These are phyloP conservation scores for Psilocybe sp. DNA, from an alignment of 768 basidiomycete species.

Conservation along the genomic window DNA sequence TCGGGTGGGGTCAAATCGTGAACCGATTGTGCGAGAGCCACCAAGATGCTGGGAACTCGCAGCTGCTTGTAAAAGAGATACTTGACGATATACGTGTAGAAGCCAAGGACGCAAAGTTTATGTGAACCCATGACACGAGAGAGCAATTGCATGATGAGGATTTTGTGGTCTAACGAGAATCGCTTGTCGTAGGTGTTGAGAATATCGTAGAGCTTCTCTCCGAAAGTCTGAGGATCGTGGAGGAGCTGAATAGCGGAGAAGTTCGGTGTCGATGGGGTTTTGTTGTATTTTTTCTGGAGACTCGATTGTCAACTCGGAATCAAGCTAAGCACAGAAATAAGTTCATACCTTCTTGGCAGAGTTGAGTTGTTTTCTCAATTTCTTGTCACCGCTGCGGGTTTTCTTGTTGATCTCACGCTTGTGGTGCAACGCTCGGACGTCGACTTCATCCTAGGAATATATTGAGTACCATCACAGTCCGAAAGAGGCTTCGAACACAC, in stretches of 20 bases:
- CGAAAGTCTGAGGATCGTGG: slow-evolving; percentile 93
- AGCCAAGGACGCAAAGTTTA: slow-evolving; percentile 88
- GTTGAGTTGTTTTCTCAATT: slow-evolving; percentile 71
- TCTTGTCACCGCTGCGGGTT: slow-evolving; percentile 78
- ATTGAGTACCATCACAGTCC: background rate
- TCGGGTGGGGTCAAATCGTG: slow-evolving; percentile 96
- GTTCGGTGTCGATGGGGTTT: slow-evolving; percentile 46
- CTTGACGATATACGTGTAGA: slow-evolving; percentile 95
- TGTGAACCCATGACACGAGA: slow-evolving; percentile 91
- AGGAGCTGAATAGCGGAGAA: slow-evolving; percentile 92
- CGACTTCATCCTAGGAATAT: slow-evolving; percentile 42
- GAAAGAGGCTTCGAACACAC: slow-evolving; percentile 41
- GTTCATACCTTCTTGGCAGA: slow-evolving; percentile 64
- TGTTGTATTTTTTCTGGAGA: slow-evolving; percentile 32
- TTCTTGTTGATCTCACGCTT: slow-evolving; percentile 93
- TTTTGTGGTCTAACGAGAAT: slow-evolving; percentile 96
- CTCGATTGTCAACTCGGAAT: background rate
- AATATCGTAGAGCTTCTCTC: slow-evolving; percentile 87
- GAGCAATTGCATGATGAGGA: slow-evolving; percentile 94
- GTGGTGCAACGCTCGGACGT: slow-evolving; percentile 77
- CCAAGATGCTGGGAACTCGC: slow-evolving; percentile 89
- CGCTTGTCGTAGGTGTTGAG: slow-evolving; percentile 87
- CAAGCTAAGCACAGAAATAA: background rate
- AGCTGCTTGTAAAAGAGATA: slow-evolving; percentile 93
- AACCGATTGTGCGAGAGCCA: slow-evolving; percentile 89